Conservation (phyloP, 768 basidiomycete genomes). For the Tremella yokohamensis region DNA sequence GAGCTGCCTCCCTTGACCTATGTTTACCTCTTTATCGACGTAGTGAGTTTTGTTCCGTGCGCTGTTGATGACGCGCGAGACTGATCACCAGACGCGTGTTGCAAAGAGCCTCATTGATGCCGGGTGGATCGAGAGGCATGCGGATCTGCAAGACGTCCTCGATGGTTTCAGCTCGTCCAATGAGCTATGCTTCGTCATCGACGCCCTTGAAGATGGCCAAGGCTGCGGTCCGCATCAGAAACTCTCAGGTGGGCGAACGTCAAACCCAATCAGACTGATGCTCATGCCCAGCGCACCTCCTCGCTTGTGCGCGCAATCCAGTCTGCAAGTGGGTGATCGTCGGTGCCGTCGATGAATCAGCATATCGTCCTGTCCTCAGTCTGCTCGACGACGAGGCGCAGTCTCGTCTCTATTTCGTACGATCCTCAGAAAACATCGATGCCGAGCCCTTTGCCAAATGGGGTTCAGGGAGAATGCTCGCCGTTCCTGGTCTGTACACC, state of each 20-base stretch:
- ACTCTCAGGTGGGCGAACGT: background rate
- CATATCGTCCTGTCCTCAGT: no score
- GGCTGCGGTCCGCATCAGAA: background rate
- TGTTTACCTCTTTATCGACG: constrained; percentile 20
- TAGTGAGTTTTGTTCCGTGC: constrained; percentile 21
- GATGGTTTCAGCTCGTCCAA: constrained; percentile 25
- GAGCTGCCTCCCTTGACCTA: no score
- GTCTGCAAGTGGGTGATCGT: constrained; percentile 2
- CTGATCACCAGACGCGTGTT: no score
- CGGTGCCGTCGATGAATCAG: no score
- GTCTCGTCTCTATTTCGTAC: no score
- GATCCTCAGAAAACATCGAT: no score
- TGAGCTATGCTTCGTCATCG: constrained; percentile 16
- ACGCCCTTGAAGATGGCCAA: constrained; percentile 18
- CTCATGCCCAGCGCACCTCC: background rate
- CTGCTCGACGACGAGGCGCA: no score
- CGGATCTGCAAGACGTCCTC: constrained; percentile 22
- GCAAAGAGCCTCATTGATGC: constrained; percentile 2
- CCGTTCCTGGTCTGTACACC: no score
- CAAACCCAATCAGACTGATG: background rate
- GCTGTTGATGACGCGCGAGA: no score
- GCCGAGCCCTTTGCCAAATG: no score
- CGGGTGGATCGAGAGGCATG: constrained; percentile 4
- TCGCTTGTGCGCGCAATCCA: constrained; percentile 3
- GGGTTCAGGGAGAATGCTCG: no score